phyloP scores from a whole-genome alignment of 345 rosid species.

The Lumnitzera littorea region DNA sequence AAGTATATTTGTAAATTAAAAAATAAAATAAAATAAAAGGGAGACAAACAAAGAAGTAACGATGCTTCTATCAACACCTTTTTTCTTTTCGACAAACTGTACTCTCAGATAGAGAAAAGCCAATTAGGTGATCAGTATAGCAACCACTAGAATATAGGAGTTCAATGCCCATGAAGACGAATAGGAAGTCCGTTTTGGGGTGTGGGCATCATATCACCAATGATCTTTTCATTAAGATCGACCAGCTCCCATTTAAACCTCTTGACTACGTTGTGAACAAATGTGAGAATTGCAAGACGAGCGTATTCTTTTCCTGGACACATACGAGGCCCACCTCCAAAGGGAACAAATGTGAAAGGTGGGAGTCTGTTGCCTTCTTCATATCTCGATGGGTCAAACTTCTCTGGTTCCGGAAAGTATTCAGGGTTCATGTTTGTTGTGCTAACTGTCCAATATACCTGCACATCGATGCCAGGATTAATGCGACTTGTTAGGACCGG shows the following conservation, averaged over 20 bases:
- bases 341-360: constrained; percentile 34
- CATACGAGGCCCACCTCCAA: constrained; percentile 40
- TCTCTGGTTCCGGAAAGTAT: constrained; percentile 29
- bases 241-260: constrained; percentile 29
- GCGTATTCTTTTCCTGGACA: constrained; percentile 51
- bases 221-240: constrained; percentile 17
- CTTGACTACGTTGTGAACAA: constrained; percentile 30
- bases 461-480: too few relatives aligned
- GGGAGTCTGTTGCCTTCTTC: constrained; percentile 20
- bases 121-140: too few relatives aligned
- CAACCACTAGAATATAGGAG: not conserved
- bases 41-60: too few relatives aligned
- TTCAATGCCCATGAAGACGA: constrained; percentile 18
- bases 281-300: constrained; percentile 27
- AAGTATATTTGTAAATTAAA: too few relatives aligned
- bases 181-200: constrained; percentile 40
- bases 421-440: constrained; percentile 34
- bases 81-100: too few relatives aligned
- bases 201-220: constrained; percentile 42
- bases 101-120: too few relatives aligned
- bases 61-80: too few relatives aligned
- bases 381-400: constrained; percentile 33
- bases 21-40: too few relatives aligned
- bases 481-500: too few relatives aligned
- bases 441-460: constrained; percentile 44